Evolutionary conservation across 192 early-diverging fungal species (phyloP), one percentile per base, ranked within the genome.

Genomic region (Dissophora ornata): DNA sequence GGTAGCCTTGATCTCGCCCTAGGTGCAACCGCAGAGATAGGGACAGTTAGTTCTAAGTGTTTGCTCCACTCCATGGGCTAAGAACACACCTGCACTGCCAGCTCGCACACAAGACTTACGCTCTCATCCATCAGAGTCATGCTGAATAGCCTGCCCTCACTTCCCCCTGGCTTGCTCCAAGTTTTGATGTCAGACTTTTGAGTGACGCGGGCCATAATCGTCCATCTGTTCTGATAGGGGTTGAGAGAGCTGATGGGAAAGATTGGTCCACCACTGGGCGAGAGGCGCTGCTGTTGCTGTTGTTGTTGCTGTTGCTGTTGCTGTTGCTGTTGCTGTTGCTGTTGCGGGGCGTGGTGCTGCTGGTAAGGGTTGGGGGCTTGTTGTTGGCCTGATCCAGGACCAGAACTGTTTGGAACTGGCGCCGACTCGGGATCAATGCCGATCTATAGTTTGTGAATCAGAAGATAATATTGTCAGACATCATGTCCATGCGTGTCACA

Each of bases 1-100:
- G 2, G 97, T 98, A 7, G 92, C 97, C 46, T 92, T 90, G 67
- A 99, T 98, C 69, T 98, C 97, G 44, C 95, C 90, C 92, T 94
- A 69, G n/a, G 51, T 12, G 21, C 5, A 32, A 47, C 12, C 16
- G 7, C 19, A 47, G 7, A 47, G 16, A 47, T 2, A 47, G 21
- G 19, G 7, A 47, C 3, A 47, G 45, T n/a, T 16, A 47, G 45
- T 8, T 47, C 12, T 16, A 47, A 47, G 7, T n/a, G n/a, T n/a
- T n/a, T n/a, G n/a, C n/a, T n/a, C n/a, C n/a, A n/a, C n/a, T n/a
- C n/a, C n/a, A n/a, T n/a, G n/a, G n/a, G n/a, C n/a, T n/a, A n/a
- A n/a, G n/a, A n/a, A n/a, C n/a, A n/a, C n/a, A n/a, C n/a, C n/a
- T n/a, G n/a, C n/a, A n/a, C n/a, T n/a, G n/a, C n/a, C n/a, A n/a